phyloP scores from a whole-genome alignment of 1,284 basidiomycete genomes.

The Puccinia polysora region DNA sequence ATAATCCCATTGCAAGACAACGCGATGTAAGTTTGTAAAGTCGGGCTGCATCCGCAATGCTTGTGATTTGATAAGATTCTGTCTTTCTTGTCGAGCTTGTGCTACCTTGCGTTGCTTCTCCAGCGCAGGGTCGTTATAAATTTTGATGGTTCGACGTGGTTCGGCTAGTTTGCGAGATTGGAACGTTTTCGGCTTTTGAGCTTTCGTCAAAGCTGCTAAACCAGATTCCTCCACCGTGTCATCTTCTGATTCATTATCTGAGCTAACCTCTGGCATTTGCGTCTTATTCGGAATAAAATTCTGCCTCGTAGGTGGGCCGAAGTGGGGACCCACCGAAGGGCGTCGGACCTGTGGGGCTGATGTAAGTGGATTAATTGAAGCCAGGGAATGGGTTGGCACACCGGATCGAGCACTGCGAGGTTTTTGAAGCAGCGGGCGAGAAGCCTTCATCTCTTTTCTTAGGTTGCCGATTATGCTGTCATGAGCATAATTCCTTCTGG shows the following conservation, averaged over 20 bases:
- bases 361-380: background rate
- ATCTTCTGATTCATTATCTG: constrained; percentile 42
- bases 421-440: constrained; percentile 1
- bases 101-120: constrained; percentile 34
- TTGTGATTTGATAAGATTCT: constrained; percentile 59
- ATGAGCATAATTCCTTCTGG: constrained; percentile 8
- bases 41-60: constrained; percentile 75
- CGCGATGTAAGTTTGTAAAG: constrained; percentile 69
- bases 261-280: background rate
- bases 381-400: background rate
- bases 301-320: constrained; percentile 20
- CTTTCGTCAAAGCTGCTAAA: constrained; percentile 24
- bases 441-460: constrained; percentile 37
- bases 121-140: constrained; percentile 34
- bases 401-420: constrained; percentile 21
- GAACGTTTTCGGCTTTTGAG: constrained; percentile 35
- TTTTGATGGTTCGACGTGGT: constrained; percentile 39
- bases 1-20: constrained; percentile 83
- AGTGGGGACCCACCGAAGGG: constrained; percentile 23
- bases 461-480: constrained; percentile 23
- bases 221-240: constrained; percentile 14
- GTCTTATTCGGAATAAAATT: background rate
- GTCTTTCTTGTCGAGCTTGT: constrained; percentile 60
- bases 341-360: background rate
- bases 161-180: constrained; percentile 39